These are phyloP conservation scores for Fraxinus pennsylvanica DNA, from an alignment of 257 asterid genomes.

Conservation along the genomic window DNA sequence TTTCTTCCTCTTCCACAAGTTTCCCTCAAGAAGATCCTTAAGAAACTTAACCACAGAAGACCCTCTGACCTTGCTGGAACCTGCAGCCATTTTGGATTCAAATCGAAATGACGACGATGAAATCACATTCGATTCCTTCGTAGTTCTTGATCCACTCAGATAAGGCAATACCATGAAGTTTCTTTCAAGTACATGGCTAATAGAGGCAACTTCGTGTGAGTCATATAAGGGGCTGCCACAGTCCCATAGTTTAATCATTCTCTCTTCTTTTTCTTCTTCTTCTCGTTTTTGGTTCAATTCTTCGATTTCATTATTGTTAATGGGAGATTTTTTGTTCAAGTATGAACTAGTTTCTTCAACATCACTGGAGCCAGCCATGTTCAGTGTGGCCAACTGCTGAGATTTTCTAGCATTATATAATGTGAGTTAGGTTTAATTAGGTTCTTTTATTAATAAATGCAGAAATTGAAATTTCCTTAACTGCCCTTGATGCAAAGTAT, in stretches of 20 bases:
- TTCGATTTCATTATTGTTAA: background rate
- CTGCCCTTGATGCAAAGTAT: too few relatives aligned
- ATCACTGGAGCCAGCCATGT: background rate
- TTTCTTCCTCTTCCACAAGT: slow-evolving; percentile 22
- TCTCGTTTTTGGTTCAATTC: background rate
- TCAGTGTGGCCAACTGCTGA: background rate
- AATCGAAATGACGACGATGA: slow-evolving; percentile 10
- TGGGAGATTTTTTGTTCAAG: background rate
- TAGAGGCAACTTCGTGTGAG: slow-evolving; percentile 35
- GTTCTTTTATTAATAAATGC: too few relatives aligned
- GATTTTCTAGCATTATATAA: background rate
- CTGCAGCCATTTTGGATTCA: background rate
- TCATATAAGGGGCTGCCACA: slow-evolving; percentile 47
- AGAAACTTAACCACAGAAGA: slow-evolving; percentile 25
- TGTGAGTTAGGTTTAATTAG: background rate
- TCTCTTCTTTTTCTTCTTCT: background rate
- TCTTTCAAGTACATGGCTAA: slow-evolving; percentile 36
- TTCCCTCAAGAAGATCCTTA: background rate
- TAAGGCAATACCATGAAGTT: slow-evolving; percentile 46
- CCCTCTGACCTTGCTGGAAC: slow-evolving; percentile 16
- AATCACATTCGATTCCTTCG: background rate
- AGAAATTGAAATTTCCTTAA: background rate
- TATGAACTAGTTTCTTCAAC: background rate
- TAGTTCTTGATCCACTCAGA: slow-evolving; percentile 29
- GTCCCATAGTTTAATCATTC: slow-evolving; percentile 29